Evolutionary conservation across 1,284 basidiomycete species (phyloP).

Genomic region (Kalmanozyma brasiliensis): DNA sequence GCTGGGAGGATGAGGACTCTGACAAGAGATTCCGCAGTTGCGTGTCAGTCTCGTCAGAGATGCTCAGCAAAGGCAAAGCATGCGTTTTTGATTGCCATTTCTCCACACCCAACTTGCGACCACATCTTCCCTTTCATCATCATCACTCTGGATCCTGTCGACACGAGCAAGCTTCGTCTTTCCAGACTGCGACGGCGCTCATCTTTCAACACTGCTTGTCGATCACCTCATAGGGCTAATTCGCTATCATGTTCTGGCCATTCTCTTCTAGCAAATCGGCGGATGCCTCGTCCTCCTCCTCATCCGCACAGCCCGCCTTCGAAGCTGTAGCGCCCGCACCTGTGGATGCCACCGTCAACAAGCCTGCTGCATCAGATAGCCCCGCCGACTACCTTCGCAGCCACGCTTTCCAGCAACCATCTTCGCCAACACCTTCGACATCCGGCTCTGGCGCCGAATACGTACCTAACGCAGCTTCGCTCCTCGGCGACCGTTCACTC

Average conservation of each 20-base stretch:
- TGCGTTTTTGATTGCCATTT: no score
- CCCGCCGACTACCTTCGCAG: conserved; percentile 53
- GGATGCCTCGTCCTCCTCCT: conserved; percentile 33
- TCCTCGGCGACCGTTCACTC: conserved; percentile 83
- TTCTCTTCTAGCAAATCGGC: conserved; percentile 40
- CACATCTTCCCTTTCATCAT: background rate
- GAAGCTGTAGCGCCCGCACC: conserved; percentile 39
- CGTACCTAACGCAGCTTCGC: conserved; percentile 92
- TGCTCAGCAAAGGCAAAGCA: conserved; percentile 21
- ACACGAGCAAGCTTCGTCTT: no score
- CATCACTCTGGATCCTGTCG: background rate
- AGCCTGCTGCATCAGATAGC: conserved; percentile 27
- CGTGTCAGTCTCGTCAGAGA: background rate
- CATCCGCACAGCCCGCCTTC: conserved; percentile 34
- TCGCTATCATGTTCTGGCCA: conserved; percentile 48
- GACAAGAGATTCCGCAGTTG: conserved; percentile 7
- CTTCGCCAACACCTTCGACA: conserved; percentile 28
- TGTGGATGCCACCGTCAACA: conserved; percentile 20
- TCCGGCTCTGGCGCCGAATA: conserved; percentile 71
- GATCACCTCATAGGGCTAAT: conserved; percentile 1
- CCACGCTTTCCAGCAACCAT: conserved; percentile 46
- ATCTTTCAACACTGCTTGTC: no score
- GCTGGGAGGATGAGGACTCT: conserved; percentile 8
- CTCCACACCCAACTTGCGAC: no score
- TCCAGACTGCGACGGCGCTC: no score